Evolutionary conservation across 169 alveolate genomes (phyloP).

Genomic region (Miamiensis avidus): DNA sequence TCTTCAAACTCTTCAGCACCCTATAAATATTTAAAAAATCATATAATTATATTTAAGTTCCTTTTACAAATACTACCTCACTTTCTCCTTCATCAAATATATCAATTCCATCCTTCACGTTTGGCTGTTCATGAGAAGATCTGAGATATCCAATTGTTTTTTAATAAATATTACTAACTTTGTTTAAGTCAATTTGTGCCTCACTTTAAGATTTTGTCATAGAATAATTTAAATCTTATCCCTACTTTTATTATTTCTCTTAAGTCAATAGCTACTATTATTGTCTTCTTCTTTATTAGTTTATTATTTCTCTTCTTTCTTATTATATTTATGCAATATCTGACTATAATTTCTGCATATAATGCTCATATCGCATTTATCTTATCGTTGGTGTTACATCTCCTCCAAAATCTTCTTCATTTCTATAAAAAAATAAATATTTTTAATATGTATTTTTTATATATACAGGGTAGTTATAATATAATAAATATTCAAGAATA

Average conservation of each 20-base stretch:
- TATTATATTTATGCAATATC: neutral
- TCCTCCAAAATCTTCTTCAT: neutral
- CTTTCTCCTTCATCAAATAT: neutral
- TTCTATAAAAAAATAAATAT: neutral
- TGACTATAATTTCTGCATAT: neutral
- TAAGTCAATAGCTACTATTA: too few species aligned
- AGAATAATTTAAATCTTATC: neutral
- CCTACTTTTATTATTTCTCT: neutral
- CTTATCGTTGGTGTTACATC: neutral
- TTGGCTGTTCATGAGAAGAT: neutral
- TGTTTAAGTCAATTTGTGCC: neutral
- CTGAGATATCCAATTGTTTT: neutral
- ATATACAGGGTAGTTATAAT: too few species aligned
- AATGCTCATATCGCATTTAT: neutral
- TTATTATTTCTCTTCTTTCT: neutral
- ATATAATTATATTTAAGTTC: neutral
- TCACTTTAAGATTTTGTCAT: neutral
- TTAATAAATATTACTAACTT: too few species aligned
- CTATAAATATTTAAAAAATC: neutral
- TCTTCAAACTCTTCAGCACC: neutral
- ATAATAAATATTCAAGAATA: too few species aligned
- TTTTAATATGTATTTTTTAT: neutral
- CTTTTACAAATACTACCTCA: neutral
- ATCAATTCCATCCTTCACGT: neutral
- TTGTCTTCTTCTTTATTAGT: too few species aligned